Percentiles rank a stretch among this genome's conserved stretches.
Conservation (phyloP, 371 early-diverging fungal genomes). For the Mortierella sp. region DNA sequence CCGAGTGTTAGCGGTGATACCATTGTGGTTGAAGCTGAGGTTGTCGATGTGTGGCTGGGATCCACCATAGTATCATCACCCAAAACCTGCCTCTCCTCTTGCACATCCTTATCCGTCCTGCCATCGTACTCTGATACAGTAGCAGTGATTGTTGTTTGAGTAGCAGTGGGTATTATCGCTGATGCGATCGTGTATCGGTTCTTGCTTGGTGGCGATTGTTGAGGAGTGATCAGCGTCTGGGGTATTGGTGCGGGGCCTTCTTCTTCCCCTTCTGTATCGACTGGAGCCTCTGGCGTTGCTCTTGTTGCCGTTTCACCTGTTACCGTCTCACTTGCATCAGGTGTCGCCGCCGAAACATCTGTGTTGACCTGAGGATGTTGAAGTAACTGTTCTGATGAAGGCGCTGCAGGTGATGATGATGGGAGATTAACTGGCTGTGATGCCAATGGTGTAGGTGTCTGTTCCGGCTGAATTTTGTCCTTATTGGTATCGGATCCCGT, state of each 20-base stretch:
- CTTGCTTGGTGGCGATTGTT: slow-evolving; percentile 8
- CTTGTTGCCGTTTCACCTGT: not conserved
- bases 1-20: not conserved
- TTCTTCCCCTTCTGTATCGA: not conserved
- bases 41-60: not conserved
- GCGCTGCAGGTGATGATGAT: too few relatives aligned
- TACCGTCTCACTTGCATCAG: too few relatives aligned
- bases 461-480: too few relatives aligned
- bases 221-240: slow-evolving; percentile 4
- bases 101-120: not conserved
- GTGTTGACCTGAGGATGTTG: too few relatives aligned
- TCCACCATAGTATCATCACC: not conserved
- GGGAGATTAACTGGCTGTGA: too few relatives aligned
- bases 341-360: too few relatives aligned
- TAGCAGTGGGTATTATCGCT: slow-evolving; percentile 22
- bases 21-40: not conserved
- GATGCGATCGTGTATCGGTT: slow-evolving; percentile 24
- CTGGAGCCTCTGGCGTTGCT: not conserved
- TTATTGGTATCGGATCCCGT: too few relatives aligned
- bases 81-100: not conserved
- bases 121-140: not conserved
- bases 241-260: not conserved
- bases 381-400: too few relatives aligned
- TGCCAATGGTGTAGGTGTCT: too few relatives aligned
- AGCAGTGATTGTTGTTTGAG: slow-evolving; percentile 10